These are phyloP conservation scores for Termitomyces sp. DNA, from an alignment of 768 basidiomycete genomes.

Conservation along the genomic window DNA sequence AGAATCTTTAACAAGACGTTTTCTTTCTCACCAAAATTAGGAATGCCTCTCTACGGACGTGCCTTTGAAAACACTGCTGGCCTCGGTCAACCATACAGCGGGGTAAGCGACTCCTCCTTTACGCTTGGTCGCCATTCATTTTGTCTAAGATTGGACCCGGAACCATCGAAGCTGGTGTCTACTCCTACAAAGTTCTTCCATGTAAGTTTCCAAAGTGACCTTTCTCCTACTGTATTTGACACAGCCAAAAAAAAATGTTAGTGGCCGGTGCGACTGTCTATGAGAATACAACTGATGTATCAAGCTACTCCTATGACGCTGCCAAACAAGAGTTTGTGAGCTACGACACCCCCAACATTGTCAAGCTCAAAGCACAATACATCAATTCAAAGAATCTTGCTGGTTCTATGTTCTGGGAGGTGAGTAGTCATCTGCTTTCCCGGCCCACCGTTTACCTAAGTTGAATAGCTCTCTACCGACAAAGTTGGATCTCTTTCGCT, in stretches of 20 bases:
- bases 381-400: slow-evolving; percentile 55
- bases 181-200: slow-evolving; percentile 75
- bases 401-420: slow-evolving; percentile 76
- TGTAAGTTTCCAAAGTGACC: slow-evolving; percentile 22
- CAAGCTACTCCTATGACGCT: slow-evolving; percentile 75
- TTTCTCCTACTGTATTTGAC: neutral
- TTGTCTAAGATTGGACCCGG: slow-evolving; percentile 60
- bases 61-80: slow-evolving; percentile 70
- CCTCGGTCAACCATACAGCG: slow-evolving; percentile 63
- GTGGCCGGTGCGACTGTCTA: slow-evolving; percentile 55
- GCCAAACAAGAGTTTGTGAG: slow-evolving; percentile 65
- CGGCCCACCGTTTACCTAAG: neutral
- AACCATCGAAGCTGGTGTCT: slow-evolving; percentile 66
- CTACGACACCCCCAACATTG: slow-evolving; percentile 73
- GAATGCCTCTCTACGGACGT: slow-evolving; percentile 80
- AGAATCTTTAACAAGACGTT: neutral
- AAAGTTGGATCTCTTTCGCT: slow-evolving; percentile 57
- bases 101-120: slow-evolving; percentile 35
- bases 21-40: slow-evolving; percentile 21
- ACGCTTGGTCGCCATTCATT: neutral
- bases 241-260: slow-evolving; percentile 7
- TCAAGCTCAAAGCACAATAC: slow-evolving; percentile 64
- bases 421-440: slow-evolving; percentile 19
- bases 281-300: slow-evolving; percentile 67
- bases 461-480: slow-evolving; percentile 50